A percentile compares a stretch with the other conserved stretches of the same genome.
Conservation (phyloP, 495 filamentous ascomycete genomes). For the Aspergillus baeticus region DNA sequence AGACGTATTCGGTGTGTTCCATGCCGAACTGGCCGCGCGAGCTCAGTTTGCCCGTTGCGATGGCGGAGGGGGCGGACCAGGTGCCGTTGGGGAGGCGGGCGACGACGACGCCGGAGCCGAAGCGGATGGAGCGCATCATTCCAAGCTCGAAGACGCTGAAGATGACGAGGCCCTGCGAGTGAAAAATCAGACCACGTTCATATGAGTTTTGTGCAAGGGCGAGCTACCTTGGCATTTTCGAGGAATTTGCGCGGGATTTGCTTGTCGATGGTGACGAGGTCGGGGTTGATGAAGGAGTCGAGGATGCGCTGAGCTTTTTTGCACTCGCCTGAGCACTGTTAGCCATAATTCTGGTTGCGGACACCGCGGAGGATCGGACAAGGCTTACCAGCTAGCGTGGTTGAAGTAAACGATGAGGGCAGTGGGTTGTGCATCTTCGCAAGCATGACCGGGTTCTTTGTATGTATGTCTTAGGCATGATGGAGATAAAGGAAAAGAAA, state of each 20-base stretch:
- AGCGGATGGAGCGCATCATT: slow-evolving; percentile 82
- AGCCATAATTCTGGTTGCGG: too few species aligned
- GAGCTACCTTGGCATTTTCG: slow-evolving; percentile 74
- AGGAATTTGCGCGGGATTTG: slow-evolving; percentile 86
- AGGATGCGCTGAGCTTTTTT: slow-evolving; percentile 83
- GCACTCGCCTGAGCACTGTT: slow-evolving; percentile 80
- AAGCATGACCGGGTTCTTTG: background rate
- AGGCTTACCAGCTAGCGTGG: background rate
- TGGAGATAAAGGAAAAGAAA: background rate
- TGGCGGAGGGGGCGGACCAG: slow-evolving; percentile 92
- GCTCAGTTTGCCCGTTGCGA: slow-evolving; percentile 78
- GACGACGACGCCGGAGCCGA: slow-evolving; percentile 89
- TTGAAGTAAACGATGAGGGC: background rate
- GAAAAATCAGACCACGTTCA: too few species aligned
- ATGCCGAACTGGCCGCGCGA: slow-evolving; percentile 92
- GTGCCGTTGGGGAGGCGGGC: slow-evolving; percentile 81
- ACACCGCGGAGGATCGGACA: background rate
- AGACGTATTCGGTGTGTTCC: slow-evolving; percentile 95
- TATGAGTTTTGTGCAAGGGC: background rate
- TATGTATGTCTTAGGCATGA: background rate
- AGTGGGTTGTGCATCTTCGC: slow-evolving; percentile 4
- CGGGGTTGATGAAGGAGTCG: slow-evolving; percentile 82
- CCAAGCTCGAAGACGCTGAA: slow-evolving; percentile 89
- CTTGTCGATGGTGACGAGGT: slow-evolving; percentile 82
- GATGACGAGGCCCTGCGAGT: slow-evolving; percentile 82